Evolutionary conservation across 2,329 filamentous ascomycete species (phyloP), one percentile per base, ranked within the genome.

Genomic region (Cryphonectria carpinicola): DNA sequence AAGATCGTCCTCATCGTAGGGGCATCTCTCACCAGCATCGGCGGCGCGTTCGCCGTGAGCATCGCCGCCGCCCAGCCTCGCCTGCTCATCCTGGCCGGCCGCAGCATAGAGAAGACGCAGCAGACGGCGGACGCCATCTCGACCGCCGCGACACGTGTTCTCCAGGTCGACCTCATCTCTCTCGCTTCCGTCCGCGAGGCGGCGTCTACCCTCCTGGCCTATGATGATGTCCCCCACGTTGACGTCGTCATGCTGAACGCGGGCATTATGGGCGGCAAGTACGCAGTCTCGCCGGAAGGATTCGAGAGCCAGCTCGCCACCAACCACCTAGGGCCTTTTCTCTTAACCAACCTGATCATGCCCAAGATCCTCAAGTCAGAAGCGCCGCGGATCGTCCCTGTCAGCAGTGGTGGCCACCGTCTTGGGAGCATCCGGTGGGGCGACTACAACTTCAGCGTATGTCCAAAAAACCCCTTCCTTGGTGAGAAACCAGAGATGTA

Each of bases 371-470:
- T 65, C 10, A 49, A 32, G 63, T 49, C 63, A 1, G 3, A 46
- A 35, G n/a, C 46, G 11, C 46, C 63, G 6, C n/a, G 41, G 4
- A 35, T 46, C 7, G 28, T 65, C 14, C 41, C 32, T 17, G 63
- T 49, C 43, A 64, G 61, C 61, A 70, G 69, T 37, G n/a, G 28
- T 25, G 58, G 60, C n/a, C 69, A 70, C 25, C 65, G 69, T 8
- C 32, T 64, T 17, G 22, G 58, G 14, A n/a, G 22, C 10, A 60
- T 70, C 46, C 65, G 69, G 13, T 70, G 64, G 64, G 58, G 39
- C 5, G 69, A 70, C 25, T 70, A 70, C 28, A 66, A 68, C 43
- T 70, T 68, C 46, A 68, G 46, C 22, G 65, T 64, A n/a, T n/a
- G 39, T 32, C 22, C 56, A 35, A 22, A 39, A 32, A 22, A n/a